Evolutionary conservation across 2,329 filamentous ascomycete genomes (phyloP), one percentile per base, ranked within the genome.

Genomic region (Trichoderma sp.): DNA sequence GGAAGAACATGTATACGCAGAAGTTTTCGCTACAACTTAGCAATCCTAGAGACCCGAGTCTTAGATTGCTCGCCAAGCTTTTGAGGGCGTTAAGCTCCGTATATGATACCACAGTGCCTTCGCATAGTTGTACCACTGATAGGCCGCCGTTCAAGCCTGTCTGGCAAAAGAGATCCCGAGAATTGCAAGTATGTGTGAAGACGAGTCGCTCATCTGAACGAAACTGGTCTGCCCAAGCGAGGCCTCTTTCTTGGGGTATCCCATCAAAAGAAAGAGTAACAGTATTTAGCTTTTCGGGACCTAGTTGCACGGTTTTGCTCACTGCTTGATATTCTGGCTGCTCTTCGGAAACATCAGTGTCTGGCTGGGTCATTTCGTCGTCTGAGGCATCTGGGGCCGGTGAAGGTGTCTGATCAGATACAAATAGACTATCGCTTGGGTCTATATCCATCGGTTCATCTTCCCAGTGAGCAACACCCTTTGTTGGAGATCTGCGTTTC

Each of bases 1-100:
- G 81, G 64, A 83, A 83, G 0, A 86, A 56, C 5, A 87, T 60
- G 9, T 60, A 64, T 21, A 87, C 73, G 65, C 79, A 82, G 36
- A 78, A 81, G 12, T 77, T 72, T 4, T 77, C 73, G 18, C 74
- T 68, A 24, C 80, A 74, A 43, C 78, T 80, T 11, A 83, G 75
- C 1, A 84, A 73, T 1, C 82, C 84, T 3, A 82, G 76, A 8
- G 80, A 78, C 9, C 79, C 80, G 4, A 79, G 61, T 28, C 74
- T 76, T 3, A 87, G 78, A 57, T 80, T 78, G 24, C 79, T 76
- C 6, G 80, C 78, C 26, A 83, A 74, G 12, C 67, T 75, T 3
- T 75, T 74, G 14, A 86, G 26, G 9, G 47, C 64, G 6, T 64
- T 57, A 18, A 36, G 12, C 24, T 76, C 65, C 8, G 68, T 71